These are phyloP conservation scores for Secale cereale DNA, from an alignment of 176 grass and related monocot genomes.

Conservation along the genomic window DNA sequence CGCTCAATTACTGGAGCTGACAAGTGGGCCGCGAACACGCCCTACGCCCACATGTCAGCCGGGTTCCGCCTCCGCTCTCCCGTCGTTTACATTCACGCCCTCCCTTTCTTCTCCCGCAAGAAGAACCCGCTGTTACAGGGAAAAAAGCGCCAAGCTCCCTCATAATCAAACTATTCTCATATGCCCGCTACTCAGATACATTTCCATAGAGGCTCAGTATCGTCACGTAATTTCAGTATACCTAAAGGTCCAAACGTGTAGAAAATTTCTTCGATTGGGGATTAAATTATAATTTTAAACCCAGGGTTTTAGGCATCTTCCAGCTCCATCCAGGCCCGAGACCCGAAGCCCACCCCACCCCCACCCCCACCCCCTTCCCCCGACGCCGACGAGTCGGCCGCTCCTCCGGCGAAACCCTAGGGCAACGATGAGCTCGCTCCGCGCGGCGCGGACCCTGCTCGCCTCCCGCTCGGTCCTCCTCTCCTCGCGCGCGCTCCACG, in stretches of 20 bases:
- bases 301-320: conserved; percentile 20
- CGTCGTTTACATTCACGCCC: background rate
- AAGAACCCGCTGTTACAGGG: background rate
- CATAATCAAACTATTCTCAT: background rate
- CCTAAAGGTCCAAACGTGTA: fast-evolving
- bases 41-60: background rate
- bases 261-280: background rate
- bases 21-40: background rate
- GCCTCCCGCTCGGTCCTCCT: conserved; percentile 45
- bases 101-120: conserved; percentile 14
- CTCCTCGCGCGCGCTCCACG: conserved; percentile 26
- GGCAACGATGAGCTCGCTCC: conserved; percentile 41
- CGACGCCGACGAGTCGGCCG: conserved; percentile 3
- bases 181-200: fast-evolving
- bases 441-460: conserved; percentile 42
- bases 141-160: background rate
- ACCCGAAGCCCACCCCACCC: background rate
- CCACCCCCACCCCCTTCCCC: background rate
- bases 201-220: fast-evolving
- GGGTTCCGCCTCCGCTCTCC: fast-evolving
- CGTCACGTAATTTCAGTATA: background rate
- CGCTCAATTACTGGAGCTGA: background rate
- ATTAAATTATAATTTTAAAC: background rate
- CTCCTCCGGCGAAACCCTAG: background rate
- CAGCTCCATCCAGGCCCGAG: background rate